Conservation (phyloP, 2,329 filamentous ascomycete species). For the Penicillium sp. region DNA sequence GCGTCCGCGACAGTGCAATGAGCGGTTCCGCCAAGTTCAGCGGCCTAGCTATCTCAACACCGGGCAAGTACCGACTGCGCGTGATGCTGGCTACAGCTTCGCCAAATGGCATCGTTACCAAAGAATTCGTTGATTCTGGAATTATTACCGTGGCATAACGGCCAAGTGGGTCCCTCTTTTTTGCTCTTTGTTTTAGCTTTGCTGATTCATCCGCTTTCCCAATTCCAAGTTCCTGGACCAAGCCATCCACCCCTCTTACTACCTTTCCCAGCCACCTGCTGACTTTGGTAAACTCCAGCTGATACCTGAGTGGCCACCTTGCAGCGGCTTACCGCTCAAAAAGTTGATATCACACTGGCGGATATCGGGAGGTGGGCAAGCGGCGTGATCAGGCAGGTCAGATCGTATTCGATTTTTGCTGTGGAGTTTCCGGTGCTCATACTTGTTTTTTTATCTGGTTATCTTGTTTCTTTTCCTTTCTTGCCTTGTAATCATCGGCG, state of each 20-base stretch:
- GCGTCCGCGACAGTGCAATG: slow-evolving; percentile 30
- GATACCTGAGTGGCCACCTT: slow-evolving; percentile 25
- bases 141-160: slow-evolving; percentile 33
- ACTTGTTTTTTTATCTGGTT: slow-evolving; percentile 7
- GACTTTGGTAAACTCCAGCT: slow-evolving; percentile 21
- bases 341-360: slow-evolving; percentile 31
- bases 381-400: slow-evolving; percentile 7
- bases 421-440: slow-evolving; percentile 8
- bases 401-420: background rate
- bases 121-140: slow-evolving; percentile 30
- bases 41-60: slow-evolving; percentile 27
- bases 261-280: slow-evolving; percentile 13
- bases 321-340: slow-evolving; percentile 29
- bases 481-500: background rate
- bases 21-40: slow-evolving; percentile 33
- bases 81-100: slow-evolving; percentile 34
- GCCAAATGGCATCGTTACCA: slow-evolving; percentile 28
- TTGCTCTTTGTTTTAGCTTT: background rate
- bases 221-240: background rate
- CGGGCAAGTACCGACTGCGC: slow-evolving; percentile 32
- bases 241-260: background rate
- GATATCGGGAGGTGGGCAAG: slow-evolving; percentile 36
- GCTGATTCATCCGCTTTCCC: background rate
- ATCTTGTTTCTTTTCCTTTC: background rate
- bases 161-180: slow-evolving; percentile 27